Conservation (phyloP, 202 grass and related monocot species). For the Schoenoplectus tabernaemontani region DNA sequence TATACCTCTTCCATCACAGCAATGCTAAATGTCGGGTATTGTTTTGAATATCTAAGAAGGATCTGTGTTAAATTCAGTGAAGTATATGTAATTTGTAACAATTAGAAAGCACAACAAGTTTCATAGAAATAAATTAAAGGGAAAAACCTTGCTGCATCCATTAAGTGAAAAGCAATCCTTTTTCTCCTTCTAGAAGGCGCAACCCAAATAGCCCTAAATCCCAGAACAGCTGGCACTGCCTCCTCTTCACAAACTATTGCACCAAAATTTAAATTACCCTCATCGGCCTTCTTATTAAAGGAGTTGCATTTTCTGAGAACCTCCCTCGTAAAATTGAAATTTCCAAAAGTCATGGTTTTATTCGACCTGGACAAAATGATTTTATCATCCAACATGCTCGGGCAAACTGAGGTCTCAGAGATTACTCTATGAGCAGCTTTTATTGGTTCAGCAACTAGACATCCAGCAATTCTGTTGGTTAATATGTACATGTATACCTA, state of each 20-base stretch:
- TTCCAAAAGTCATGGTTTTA: constrained; percentile 60
- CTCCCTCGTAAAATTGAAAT: constrained; percentile 74
- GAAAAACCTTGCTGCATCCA: constrained; percentile 67
- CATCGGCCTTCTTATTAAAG: constrained; percentile 22
- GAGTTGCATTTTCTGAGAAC: constrained; percentile 29
- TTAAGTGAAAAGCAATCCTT: constrained; percentile 48
- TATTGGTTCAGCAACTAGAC: constrained; percentile 74
- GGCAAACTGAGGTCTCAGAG: constrained; percentile 8
- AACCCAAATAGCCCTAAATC: constrained; percentile 87
- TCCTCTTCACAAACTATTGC: constrained; percentile 61
- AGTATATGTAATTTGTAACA: not conserved
- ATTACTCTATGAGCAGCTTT: constrained; percentile 69
- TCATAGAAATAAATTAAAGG: not conserved
- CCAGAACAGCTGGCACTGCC: constrained; percentile 47
- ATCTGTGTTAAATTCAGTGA: not conserved
- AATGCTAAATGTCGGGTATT: not conserved
- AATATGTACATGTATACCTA: constrained; percentile 88
- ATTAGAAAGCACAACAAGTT: not conserved
- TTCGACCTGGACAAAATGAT: constrained; percentile 17
- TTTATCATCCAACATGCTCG: constrained; percentile 6
- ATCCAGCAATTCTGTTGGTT: constrained; percentile 62
- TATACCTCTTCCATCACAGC: not conserved
- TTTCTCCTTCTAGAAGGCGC: constrained; percentile 67
- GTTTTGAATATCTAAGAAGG: not conserved
- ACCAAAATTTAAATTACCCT: constrained; percentile 35